Evolutionary conservation across 768 basidiomycete species (phyloP), one percentile per base, ranked within the genome.

Genomic region (Mycena vulgaris): DNA sequence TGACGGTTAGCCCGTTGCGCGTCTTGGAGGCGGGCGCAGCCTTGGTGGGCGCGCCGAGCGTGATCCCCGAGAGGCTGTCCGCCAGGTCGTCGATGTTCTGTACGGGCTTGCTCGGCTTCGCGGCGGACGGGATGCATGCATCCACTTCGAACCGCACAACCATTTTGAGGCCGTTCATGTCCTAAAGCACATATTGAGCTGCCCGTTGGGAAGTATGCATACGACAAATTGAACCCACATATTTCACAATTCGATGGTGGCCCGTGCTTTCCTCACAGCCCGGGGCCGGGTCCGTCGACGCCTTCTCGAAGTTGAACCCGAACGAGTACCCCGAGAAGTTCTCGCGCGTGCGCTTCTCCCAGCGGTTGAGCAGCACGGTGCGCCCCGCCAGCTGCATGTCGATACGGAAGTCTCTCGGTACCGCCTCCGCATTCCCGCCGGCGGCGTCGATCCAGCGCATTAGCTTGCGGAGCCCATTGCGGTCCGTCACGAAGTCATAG

Each of bases 311-410:
- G 66, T 87, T 89, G 55, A 87, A 81, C 0, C 92, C 92, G 77
- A 82, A 94, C 0, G 82, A 83, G 17, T 75, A 78, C 17, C 85
- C 85, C 53, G 69, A 78, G 68, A 80, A 80, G 7, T 75, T 58
- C 53, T 85, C 84, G 23, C 76, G 68, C n/a, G 79, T 75, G 14
- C 78, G 66, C 68, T 79, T 77, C 67, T 86, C 86, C 87, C 91
- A 92, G 1, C 93, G 82, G 63, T 88, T 89, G 73, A 94, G 80
- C 30, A 95, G 74, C 19, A 92, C 80, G 0, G 93, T 93, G 63
- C 81, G 83, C 27, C 92, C 92, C 0, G 83, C 86, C 21, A 93
- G 81, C 75, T 94, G 89, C 5, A 89, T 69, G 64, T 95, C 92
- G 70, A 95, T 92, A 23, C 93, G 83, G 75, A 94, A 95, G 62